Base-by-base conservation (phyloP, 495 filamentous ascomycete genomes). In the Cudoniella acicularis region DNA sequence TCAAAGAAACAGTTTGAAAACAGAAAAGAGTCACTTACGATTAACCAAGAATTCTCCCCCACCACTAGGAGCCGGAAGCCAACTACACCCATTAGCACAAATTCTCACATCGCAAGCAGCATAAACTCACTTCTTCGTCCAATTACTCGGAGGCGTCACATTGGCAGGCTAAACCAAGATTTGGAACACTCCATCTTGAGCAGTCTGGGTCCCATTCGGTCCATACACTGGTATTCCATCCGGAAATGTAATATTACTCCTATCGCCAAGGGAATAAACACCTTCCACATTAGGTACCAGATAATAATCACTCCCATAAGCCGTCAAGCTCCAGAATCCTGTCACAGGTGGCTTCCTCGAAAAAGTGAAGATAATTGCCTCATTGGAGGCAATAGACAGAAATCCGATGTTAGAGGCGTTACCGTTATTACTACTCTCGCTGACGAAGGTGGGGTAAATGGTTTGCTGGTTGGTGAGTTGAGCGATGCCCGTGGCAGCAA, bases 321-420 rank as follows among this genome's bases (percentile, higher is more conserved):
- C 53, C 20, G 70, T 74, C 56, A 75, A 27, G 50, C 72, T 73
- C 72, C 72, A 74, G 63, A 72, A 74, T 4, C 72, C 69, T 6
- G 40, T 41, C 9, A 70, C 50, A 9, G 67, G 64, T 4, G 72
- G 72, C 59, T 72, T 70, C 22, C 66, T 57, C 6, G 59, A 48
- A 53, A 73, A 74, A 2, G 59, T 64, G 25, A 72, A 64, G 18
- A 73, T 52, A 42, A 64, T 64, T 2, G 62, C 56, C 48, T 69
- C 52, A 25, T 59, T 62, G 0, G 30, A 4, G 4, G 6, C 30
- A 36, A 50, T 24, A 10, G 18, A 43, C 3, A 65, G 30, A 36
- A 30, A 40, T 27, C 30, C 30, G n/a, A n/a, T n/a, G n/a, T n/a
- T n/a, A n/a, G n/a, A n/a, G n/a, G n/a, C n/a, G n/a, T n/a, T n/a